phyloP scores from a whole-genome alignment of 768 basidiomycete species.

The Tulasnella sp. region DNA sequence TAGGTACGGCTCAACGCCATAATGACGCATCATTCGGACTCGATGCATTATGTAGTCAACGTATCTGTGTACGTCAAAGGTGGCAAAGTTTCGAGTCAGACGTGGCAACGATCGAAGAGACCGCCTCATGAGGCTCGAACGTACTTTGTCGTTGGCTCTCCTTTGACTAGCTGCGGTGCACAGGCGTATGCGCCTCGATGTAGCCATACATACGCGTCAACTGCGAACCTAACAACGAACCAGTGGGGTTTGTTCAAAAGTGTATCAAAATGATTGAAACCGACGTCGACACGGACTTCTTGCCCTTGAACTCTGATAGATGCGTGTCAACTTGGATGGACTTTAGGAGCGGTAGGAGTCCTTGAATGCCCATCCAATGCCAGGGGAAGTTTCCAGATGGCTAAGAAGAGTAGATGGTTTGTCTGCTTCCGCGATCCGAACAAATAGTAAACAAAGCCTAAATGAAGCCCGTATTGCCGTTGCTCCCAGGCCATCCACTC shows the following conservation, averaged over 20 bases:
- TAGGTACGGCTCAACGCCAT: conserved; percentile 76
- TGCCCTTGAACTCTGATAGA: conserved; percentile 70
- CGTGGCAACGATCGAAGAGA: not conserved
- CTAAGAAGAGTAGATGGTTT: no score
- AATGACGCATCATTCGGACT: conserved; percentile 72
- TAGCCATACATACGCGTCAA: conserved; percentile 94
- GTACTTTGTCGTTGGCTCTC: conserved; percentile 72
- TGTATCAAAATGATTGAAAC: not conserved
- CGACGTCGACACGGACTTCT: conserved; percentile 40
- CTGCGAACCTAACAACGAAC: conserved; percentile 42
- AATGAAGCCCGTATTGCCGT: no score
- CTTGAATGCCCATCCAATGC: conserved; percentile 73
- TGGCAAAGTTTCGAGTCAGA: not conserved
- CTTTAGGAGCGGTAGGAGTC: conserved; percentile 81
- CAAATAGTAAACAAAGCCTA: no score
- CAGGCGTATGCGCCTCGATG: conserved; percentile 84
- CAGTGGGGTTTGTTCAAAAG: not conserved
- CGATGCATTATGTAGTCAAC: conserved; percentile 94
- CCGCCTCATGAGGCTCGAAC: conserved; percentile 24
- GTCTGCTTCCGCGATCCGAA: no score
- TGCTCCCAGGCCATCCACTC: no score
- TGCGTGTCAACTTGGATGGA: conserved; percentile 71
- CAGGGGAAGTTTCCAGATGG: no score
- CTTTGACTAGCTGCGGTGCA: conserved; percentile 80
- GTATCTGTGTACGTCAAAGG: conserved; percentile 59